These are phyloP conservation scores for Annulohypoxylon nitens DNA, from an alignment of 495 filamentous ascomycete genomes.

Conservation along the genomic window DNA sequence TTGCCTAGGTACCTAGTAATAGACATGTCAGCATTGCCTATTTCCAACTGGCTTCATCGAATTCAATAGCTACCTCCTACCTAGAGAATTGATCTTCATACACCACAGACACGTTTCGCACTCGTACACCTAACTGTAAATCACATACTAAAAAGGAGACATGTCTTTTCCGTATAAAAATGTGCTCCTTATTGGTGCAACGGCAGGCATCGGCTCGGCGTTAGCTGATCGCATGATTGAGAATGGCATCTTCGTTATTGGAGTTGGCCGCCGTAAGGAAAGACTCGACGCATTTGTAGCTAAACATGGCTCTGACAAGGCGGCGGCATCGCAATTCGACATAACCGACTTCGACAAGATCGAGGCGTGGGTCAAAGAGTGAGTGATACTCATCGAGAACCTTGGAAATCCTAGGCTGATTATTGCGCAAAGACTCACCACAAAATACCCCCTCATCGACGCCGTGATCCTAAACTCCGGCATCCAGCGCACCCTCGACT, in stretches of 20 bases:
- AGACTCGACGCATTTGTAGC: conserved; percentile 72
- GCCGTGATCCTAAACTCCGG: conserved; percentile 70
- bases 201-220: conserved; percentile 76
- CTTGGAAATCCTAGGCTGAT: background rate
- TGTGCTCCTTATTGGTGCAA: conserved; percentile 78
- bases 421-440: conserved; percentile 62
- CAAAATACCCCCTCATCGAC: conserved; percentile 69
- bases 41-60: conserved; percentile 15
- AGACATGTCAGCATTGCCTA: conserved; percentile 16
- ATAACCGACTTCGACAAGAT: conserved; percentile 72
- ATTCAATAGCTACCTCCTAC: background rate
- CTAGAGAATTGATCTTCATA: background rate
- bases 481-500: conserved; percentile 70
- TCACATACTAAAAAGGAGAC: background rate
- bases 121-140: background rate
- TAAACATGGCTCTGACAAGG: conserved; percentile 69
- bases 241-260: conserved; percentile 71
- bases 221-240: conserved; percentile 73
- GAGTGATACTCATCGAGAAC: conserved; percentile 14
- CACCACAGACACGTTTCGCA: background rate
- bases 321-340: conserved; percentile 69
- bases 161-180: conserved; percentile 76
- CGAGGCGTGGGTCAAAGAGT: conserved; percentile 67
- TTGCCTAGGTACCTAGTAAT: background rate
- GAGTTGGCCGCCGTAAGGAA: conserved; percentile 74